Percentiles rank a stretch among this genome's conserved stretches.
These are phyloP conservation scores for Mrakia hoshinonis DNA, from an alignment of 768 basidiomycete genomes.

Conservation along the genomic window DNA sequence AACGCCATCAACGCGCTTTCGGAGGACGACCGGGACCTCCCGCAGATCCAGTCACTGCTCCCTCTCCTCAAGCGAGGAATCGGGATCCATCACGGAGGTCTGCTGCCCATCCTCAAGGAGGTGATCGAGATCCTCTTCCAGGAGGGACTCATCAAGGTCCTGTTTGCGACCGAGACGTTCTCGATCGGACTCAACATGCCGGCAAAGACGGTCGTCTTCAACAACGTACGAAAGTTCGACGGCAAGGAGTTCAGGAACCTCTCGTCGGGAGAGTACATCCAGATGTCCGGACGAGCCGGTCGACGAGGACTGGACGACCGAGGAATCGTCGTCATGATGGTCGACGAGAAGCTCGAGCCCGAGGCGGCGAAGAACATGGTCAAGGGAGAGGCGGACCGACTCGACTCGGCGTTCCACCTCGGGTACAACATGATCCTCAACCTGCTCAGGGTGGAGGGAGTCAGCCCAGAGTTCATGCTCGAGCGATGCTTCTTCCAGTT, in stretches of 20 bases:
- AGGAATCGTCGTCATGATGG: slow-evolving; percentile 99
- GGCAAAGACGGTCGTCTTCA: slow-evolving; percentile 98
- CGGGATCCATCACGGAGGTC: slow-evolving; percentile 95
- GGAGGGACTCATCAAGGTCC: slow-evolving; percentile 92
- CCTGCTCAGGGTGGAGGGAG: slow-evolving; percentile 94
- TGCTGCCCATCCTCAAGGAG: slow-evolving; percentile 94
- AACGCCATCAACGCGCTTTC: slow-evolving; percentile 88
- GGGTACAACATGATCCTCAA: slow-evolving; percentile 99
- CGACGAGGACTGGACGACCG: slow-evolving; percentile 93
- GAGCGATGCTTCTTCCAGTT: slow-evolving; percentile 98
- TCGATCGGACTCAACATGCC: slow-evolving; percentile 89
- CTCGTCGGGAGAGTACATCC: slow-evolving; percentile 93
- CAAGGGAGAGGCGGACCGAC: slow-evolving; percentile 90
- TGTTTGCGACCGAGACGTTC: slow-evolving; percentile 98
- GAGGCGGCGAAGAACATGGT: slow-evolving; percentile 88
- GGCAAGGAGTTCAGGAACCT: slow-evolving; percentile 88
- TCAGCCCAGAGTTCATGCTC: slow-evolving; percentile 97
- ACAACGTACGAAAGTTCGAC: slow-evolving; percentile 88
- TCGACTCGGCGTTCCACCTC: slow-evolving; percentile 96
- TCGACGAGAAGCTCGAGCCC: slow-evolving; percentile 94
- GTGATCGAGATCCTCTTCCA: slow-evolving; percentile 99
- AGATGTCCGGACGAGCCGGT: slow-evolving; percentile 98
- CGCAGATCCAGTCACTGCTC: slow-evolving; percentile 84
- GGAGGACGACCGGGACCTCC: slow-evolving; percentile 72
- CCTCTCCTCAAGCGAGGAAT: slow-evolving; percentile 90